phyloP scores from a whole-genome alignment of 2,329 filamentous ascomycete species.

The Exophiala alcalophila region DNA sequence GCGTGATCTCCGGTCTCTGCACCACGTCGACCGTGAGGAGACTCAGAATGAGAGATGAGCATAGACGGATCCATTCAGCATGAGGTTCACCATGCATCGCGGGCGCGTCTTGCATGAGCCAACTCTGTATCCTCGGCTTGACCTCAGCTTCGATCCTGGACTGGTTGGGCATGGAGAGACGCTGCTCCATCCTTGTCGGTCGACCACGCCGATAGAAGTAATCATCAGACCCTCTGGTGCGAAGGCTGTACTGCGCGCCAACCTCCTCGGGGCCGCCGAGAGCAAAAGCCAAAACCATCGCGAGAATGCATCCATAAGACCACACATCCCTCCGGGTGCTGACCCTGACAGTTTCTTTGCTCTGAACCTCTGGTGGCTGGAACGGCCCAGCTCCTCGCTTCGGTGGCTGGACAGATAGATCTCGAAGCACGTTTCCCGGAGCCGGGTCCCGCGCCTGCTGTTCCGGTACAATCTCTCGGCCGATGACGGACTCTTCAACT shows the following conservation, averaged over 20 bases:
- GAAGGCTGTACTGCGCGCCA: neutral
- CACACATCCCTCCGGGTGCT: slow-evolving; percentile 36
- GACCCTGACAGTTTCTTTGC: neutral
- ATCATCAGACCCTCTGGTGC: slow-evolving; percentile 1
- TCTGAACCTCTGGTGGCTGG: slow-evolving; percentile 3
- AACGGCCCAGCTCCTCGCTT: neutral
- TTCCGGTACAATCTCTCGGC: neutral
- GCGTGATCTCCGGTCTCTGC: slow-evolving; percentile 1
- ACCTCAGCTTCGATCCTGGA: neutral
- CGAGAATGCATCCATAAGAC: slow-evolving; percentile 41
- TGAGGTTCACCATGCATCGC: neutral
- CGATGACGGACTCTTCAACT: slow-evolving; percentile 1
- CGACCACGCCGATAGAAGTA: slow-evolving; percentile 5
- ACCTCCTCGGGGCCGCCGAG: slow-evolving; percentile 9
- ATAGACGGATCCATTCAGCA: neutral
- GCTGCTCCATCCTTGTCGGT: too few species aligned
- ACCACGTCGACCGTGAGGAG: slow-evolving; percentile 3
- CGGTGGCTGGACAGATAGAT: neutral
- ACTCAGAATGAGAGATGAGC: neutral
- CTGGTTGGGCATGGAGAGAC: too few species aligned
- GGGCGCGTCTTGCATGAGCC: neutral
- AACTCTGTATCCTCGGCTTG: neutral
- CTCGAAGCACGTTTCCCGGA: neutral
- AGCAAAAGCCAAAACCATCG: slow-evolving; percentile 11
- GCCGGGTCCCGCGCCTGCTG: neutral